Conservation (phyloP, 2,329 filamentous ascomycete species). For the Capronia coronata region DNA sequence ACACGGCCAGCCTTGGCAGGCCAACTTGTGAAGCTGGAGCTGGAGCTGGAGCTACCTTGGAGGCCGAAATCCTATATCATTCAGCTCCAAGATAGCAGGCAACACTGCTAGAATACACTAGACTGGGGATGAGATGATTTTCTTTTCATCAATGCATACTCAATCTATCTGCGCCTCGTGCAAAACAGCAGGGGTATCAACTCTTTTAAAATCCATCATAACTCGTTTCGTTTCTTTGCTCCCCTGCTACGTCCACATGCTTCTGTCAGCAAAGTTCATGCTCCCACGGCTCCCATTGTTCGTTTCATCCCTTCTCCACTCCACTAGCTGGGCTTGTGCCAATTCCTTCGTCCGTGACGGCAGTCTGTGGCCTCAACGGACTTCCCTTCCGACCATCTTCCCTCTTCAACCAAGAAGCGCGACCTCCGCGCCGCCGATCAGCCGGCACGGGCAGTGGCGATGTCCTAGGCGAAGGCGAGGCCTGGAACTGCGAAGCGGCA, state of each 20-base stretch:
- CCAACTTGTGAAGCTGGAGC: no score
- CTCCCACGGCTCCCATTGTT: no score
- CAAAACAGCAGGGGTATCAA: not conserved
- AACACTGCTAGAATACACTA: no score
- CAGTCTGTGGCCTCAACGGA: constrained; percentile 32
- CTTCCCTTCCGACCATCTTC: constrained; percentile 32
- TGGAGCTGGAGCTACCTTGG: no score
- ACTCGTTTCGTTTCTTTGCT: not conserved
- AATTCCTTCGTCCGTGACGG: constrained; percentile 31
- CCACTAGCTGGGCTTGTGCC: constrained; percentile 30
- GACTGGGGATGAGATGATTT: no score
- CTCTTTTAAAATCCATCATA: not conserved
- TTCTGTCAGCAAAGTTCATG: not conserved
- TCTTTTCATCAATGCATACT: not conserved
- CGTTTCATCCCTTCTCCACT: not conserved
- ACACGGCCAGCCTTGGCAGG: no score
- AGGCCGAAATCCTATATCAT: no score
- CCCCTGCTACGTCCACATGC: not conserved
- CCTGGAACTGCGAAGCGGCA: constrained; percentile 31
- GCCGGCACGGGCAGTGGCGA: not conserved
- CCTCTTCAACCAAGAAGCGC: constrained; percentile 21
- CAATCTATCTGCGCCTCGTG: not conserved
- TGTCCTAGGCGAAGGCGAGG: constrained; percentile 24
- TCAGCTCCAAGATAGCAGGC: no score
- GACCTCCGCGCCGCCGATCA: constrained; percentile 17